phyloP scores from a whole-genome alignment of 345 rosid species.

The Barbarea vulgaris region DNA sequence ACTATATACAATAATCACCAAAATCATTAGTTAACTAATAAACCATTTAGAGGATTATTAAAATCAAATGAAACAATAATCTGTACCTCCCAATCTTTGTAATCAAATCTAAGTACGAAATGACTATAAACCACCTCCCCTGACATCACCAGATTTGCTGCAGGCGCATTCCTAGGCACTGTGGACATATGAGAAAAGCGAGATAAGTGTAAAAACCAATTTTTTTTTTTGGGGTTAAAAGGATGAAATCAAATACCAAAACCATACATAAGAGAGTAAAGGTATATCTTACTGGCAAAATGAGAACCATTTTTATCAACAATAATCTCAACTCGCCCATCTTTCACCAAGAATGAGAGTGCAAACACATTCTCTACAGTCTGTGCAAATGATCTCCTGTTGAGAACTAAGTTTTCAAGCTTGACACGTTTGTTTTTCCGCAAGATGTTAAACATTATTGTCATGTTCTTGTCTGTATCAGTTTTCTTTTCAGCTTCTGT shows the following conservation, averaged over 20 bases:
- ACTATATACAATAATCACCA: slow-evolving; percentile 46
- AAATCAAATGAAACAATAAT: background rate
- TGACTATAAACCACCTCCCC: slow-evolving; percentile 61
- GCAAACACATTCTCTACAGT: slow-evolving; percentile 84
- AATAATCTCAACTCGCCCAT: slow-evolving; percentile 66
- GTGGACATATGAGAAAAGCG: slow-evolving; percentile 14
- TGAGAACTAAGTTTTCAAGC: slow-evolving; percentile 68
- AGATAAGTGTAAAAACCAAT: background rate
- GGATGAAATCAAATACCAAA: background rate
- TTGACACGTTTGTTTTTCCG: slow-evolving; percentile 50
- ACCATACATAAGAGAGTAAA: background rate
- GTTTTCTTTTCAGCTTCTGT: slow-evolving; percentile 55
- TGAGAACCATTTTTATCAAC: slow-evolving; percentile 64
- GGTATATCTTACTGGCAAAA: slow-evolving; percentile 57
- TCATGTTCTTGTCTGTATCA: slow-evolving; percentile 78
- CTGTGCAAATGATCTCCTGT: slow-evolving; percentile 79
- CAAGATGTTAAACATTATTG: slow-evolving; percentile 66
- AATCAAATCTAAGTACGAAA: slow-evolving; percentile 78
- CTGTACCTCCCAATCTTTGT: slow-evolving; percentile 79
- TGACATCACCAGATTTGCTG: slow-evolving; percentile 49
- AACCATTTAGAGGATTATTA: background rate
- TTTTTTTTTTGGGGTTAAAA: slow-evolving; percentile 27
- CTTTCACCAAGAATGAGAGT: slow-evolving; percentile 84
- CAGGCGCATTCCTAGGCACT: slow-evolving; percentile 85
- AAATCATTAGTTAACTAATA: background rate